Base-by-base conservation (phyloP, 1,139 yeast genomes). In the Hansenula anomala region DNA sequence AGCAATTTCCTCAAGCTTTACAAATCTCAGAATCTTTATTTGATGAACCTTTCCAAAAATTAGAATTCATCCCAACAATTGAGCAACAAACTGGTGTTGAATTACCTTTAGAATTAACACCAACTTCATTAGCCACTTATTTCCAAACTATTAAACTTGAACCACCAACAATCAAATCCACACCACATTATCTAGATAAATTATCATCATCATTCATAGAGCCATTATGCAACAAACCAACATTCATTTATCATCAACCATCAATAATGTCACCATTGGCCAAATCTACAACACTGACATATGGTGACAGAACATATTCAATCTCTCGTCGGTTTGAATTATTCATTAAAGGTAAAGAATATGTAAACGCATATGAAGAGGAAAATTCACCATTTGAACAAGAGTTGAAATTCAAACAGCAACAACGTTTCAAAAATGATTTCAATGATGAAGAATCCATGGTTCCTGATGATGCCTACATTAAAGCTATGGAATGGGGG, bases 341-440 rank as follows among this genome's bases (percentile, higher is more conserved):
- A 34, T 89, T 87, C 54, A 81, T 92, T 41, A 64, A 73, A 35
- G 90, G 94, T 0, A 73, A 75, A 48, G 99, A 94, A 59, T 83
- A 82, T 49, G 85, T 83, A 29, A 94, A 94, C 59, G 96, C 98
- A 0, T 94, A 94, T 56, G 98, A 92, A 53, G 99, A 94, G 61
- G 97, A 92, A 56, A 94, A 94, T 59, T 78, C 83, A 33, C 98
- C 98, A 0, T 69, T 68, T 38, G 68, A 66, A 30, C 98, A 92
- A 57, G 56, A 62, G 4, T 43, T 43, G 3, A 88, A 88, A 52
- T 85, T 89, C 55, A 47, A 61, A 39, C 49, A 57, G 4, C 96
- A 89, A 52, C 75, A 73, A 39, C 42, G 43, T 5, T 64, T 72
- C 29, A 74, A 75, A 39, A 61, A 60, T 4, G 67, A 71, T 14